phyloP scores from a whole-genome alignment of 163 green algal species.

The Coccomyxa subellipsoidea region DNA sequence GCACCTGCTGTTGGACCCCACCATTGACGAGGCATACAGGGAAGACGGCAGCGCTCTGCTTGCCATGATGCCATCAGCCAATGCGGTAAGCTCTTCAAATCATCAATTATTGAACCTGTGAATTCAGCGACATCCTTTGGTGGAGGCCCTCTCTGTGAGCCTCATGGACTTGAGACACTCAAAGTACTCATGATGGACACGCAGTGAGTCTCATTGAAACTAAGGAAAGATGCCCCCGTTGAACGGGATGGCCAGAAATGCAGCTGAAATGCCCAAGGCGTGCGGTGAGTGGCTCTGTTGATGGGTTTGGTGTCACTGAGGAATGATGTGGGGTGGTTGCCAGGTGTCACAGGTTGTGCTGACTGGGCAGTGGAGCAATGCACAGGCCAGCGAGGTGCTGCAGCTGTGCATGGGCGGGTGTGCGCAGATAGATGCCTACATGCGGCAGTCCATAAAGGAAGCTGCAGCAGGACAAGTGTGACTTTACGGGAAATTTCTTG shows the following conservation, averaged over 20 bases:
- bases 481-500: neutral
- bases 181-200: too few relatives aligned
- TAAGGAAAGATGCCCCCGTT: too few relatives aligned
- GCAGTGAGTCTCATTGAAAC: too few relatives aligned
- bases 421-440: conserved; percentile 53
- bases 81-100: conserved; percentile 33
- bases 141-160: too few relatives aligned
- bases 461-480: conserved; percentile 18
- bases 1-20: conserved; percentile 69
- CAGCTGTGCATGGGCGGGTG: conserved; percentile 73
- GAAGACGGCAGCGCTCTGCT: conserved; percentile 57
- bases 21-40: conserved; percentile 43
- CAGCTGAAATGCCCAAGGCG: neutral
- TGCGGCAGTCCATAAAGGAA: conserved; percentile 52
- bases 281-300: neutral
- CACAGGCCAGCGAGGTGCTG: conserved; percentile 49
- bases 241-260: too few relatives aligned
- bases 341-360: conserved; percentile 64
- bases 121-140: too few relatives aligned
- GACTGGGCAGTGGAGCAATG: conserved; percentile 52
- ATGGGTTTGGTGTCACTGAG: too few relatives aligned
- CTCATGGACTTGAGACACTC: too few relatives aligned
- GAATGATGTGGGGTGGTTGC: neutral
- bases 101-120: too few relatives aligned
- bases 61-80: conserved; percentile 49